Conservation (phyloP, 2,329 filamentous ascomycete genomes). For the Penicillium sclerotigenum region DNA sequence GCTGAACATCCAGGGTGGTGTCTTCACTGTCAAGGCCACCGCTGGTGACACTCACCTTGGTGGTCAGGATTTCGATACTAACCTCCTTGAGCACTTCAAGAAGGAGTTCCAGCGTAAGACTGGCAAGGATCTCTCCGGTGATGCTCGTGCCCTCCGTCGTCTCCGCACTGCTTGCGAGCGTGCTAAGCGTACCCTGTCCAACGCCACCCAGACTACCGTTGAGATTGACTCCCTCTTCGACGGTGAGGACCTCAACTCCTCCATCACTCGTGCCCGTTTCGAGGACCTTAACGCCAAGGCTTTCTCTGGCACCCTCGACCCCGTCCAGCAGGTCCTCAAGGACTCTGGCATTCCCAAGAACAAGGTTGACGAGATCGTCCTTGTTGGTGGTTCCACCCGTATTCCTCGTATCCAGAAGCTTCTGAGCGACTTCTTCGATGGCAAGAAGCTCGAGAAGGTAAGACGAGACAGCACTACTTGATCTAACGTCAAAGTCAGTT, state of each 20-base stretch:
- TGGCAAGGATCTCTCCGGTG: constrained; percentile 73
- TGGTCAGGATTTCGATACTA: constrained; percentile 95
- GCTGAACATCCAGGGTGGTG: constrained; percentile 97
- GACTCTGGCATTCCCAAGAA: constrained; percentile 84
- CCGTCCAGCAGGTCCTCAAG: constrained; percentile 94
- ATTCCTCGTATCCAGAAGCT: constrained; percentile 99
- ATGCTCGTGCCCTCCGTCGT: constrained; percentile 89
- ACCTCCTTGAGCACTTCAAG: constrained; percentile 93
- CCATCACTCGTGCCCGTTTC: constrained; percentile 97
- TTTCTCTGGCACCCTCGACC: constrained; percentile 89
- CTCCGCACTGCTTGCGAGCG: constrained; percentile 98
- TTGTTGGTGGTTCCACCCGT: constrained; percentile 98
- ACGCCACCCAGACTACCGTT: constrained; percentile 93
- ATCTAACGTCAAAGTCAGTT: background rate
- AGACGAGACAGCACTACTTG: constrained; percentile 1
- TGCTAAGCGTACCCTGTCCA: constrained; percentile 98
- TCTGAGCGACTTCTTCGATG: constrained; percentile 96
- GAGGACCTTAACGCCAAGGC: constrained; percentile 97
- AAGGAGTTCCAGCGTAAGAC: constrained; percentile 85
- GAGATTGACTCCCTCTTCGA: constrained; percentile 99
- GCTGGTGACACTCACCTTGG: constrained; percentile 96
- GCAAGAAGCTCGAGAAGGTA: constrained; percentile 98
- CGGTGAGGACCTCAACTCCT: constrained; percentile 94
- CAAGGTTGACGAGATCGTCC: constrained; percentile 95
- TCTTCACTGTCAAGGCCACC: constrained; percentile 98